Percentiles rank a stretch among this genome's conserved stretches.
These are phyloP conservation scores for Diplodia scrobiculata DNA, from an alignment of 2,329 filamentous ascomycete genomes.

Conservation along the genomic window DNA sequence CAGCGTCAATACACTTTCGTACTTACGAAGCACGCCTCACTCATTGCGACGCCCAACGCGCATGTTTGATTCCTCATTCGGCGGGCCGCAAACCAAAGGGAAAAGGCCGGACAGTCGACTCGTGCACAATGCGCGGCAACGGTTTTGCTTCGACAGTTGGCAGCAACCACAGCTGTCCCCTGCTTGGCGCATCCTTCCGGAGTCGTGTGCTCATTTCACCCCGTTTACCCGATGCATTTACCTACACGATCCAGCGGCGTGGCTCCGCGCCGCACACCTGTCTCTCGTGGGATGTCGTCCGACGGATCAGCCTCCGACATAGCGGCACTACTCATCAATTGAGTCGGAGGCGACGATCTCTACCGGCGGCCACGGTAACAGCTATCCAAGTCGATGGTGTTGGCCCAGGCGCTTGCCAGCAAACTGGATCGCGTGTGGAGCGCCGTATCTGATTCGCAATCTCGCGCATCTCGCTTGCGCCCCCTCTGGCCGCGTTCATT, in stretches of 20 bases:
- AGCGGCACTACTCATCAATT: neutral
- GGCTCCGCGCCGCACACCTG: constrained; percentile 13
- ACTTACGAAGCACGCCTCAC: neutral
- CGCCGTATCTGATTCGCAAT: constrained; percentile 26
- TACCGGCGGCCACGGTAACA: neutral
- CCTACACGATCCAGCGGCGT: constrained; percentile 1
- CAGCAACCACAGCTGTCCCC: constrained; percentile 4
- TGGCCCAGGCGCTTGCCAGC: constrained; percentile 6
- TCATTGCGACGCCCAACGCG: neutral
- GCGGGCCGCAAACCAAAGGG: neutral
- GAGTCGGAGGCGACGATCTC: constrained; percentile 12
- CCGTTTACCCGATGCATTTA: constrained; percentile 13
- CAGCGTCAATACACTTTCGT: neutral
- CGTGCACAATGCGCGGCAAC: constrained; percentile 8
- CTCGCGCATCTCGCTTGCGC: constrained; percentile 21
- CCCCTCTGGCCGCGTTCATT: constrained; percentile 3
- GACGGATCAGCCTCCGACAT: constrained; percentile 1
- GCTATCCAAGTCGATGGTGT: constrained; percentile 8
- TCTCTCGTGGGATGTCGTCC: constrained; percentile 1
- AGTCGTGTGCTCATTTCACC: constrained; percentile 21
- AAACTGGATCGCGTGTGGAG: constrained; percentile 21
- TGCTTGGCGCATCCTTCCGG: constrained; percentile 20
- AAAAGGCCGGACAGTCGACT: constrained; percentile 12
- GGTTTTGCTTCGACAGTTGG: constrained; percentile 6
- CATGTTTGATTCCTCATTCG: neutral